These are phyloP conservation scores for Alternaria hordeiaustralica DNA, from an alignment of 2,329 filamentous ascomycete genomes.

Conservation along the genomic window DNA sequence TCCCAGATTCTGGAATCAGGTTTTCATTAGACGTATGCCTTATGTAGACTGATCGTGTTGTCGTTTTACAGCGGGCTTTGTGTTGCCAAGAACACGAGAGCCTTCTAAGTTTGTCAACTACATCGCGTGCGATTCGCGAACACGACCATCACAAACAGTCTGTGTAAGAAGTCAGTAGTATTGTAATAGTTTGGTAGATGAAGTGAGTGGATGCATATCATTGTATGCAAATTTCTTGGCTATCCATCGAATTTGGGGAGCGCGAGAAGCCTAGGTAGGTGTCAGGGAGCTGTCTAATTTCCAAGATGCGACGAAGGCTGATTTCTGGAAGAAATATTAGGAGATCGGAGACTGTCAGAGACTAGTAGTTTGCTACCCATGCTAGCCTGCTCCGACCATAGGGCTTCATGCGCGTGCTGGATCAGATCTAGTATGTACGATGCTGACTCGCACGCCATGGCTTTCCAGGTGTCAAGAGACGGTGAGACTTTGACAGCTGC, in stretches of 20 bases:
- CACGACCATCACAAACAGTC: neutral
- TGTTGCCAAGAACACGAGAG: neutral
- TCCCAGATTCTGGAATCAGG: neutral
- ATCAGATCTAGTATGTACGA: slow-evolving; percentile 2
- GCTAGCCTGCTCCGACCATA: slow-evolving; percentile 1
- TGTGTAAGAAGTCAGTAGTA: neutral
- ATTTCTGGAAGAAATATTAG: neutral
- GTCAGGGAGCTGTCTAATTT: neutral
- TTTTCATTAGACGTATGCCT: neutral
- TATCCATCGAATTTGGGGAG: neutral
- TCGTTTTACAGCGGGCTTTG: neutral
- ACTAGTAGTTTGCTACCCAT: neutral
- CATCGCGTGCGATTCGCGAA: neutral
- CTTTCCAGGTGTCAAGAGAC: slow-evolving; percentile 7
- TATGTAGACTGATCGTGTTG: neutral
- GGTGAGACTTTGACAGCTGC: slow-evolving; percentile 14
- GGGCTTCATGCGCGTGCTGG: slow-evolving; percentile 1
- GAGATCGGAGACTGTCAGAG: neutral
- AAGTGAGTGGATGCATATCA: neutral
- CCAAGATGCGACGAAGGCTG: neutral
- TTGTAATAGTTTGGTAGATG: neutral
- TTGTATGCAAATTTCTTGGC: neutral
- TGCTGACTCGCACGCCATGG: slow-evolving; percentile 8
- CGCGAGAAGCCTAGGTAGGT: neutral
- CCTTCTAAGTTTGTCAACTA: neutral